Conservation (phyloP, 2,329 filamentous ascomycete genomes). For the Trichoderma sp. region DNA sequence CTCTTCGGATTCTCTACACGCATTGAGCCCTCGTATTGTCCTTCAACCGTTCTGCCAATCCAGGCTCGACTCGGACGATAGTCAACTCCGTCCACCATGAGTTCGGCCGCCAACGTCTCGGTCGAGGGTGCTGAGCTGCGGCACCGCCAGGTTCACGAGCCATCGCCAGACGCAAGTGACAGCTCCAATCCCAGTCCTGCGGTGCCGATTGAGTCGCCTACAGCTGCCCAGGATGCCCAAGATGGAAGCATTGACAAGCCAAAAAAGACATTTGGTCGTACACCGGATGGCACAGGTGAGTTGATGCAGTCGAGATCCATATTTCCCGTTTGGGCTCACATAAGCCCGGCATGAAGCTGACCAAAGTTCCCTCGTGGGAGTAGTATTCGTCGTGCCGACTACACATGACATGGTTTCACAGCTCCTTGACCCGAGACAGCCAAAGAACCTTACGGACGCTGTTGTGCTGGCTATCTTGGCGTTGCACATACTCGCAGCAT, state of each 20-base stretch:
- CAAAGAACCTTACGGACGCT: conserved; percentile 89
- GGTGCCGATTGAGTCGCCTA: conserved; percentile 14
- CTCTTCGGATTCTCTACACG: neutral
- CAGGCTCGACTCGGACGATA: conserved; percentile 19
- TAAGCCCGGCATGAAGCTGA: conserved; percentile 27
- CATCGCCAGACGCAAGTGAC: conserved; percentile 8
- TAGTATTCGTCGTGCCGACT: conserved; percentile 92
- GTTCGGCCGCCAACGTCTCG: conserved; percentile 37
- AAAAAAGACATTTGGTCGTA: conserved; percentile 86
- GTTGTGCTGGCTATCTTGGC: conserved; percentile 78
- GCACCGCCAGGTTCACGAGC: conserved; percentile 36
- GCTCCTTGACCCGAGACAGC: conserved; percentile 88
- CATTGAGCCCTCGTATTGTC: neutral
- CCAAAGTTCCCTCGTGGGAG: neutral
- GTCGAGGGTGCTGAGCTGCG: conserved; percentile 35
- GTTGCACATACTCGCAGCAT: conserved; percentile 73
- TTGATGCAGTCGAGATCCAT: conserved; percentile 35
- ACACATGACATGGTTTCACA: conserved; percentile 99
- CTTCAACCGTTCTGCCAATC: conserved; percentile 14
- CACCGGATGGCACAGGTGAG: conserved; percentile 86
- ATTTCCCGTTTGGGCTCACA: neutral
- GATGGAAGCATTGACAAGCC: conserved; percentile 28
- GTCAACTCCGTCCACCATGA: conserved; percentile 36
- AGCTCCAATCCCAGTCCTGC: conserved; percentile 5
- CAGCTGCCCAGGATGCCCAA: conserved; percentile 14